Base-by-base conservation (phyloP, 257 asterid genomes). In the Ophiorrhiza pumila region DNA sequence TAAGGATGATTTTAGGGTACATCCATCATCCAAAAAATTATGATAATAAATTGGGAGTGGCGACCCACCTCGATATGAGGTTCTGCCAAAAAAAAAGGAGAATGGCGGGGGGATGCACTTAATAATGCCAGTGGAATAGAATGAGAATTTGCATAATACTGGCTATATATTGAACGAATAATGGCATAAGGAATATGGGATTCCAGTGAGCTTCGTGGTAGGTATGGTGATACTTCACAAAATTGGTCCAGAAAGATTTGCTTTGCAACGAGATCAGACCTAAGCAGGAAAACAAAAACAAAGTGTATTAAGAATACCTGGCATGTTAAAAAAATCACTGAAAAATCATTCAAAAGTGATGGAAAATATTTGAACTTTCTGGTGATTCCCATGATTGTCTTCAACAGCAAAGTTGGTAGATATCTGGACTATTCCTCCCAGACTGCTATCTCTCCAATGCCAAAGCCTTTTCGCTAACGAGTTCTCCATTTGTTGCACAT, bases 181-280 rank as follows among this genome's bases (percentile, higher is more conserved):
- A 87, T 90, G 73, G 95, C 78, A 53, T 87, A 92, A 23, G 99
- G 99, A 69, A 95, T 80, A 39, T 87, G 90, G 7, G 90, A 78
- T 76, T 95, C 99, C 84, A 95, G 79, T 12, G 88, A 60, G 87
- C 98, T 95, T 82, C 98, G 82, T 15, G 98, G 93, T 31, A 95
- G 72, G 81, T 83, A 89, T 12, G 96, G 95, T 7, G 98, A 92
- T 71, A 95, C 76, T 68, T 89, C 99, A 49, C 98, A 90, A 66
- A 95, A 70, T 78, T 92, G 98, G 74, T 95, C 98, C 42, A 92
- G 96, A 76, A 92, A 95, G 70, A 95, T 90, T 76, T 92, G 91
- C 90, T 95, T 92, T 25, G 96, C 95, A 11, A 85, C 89, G 11
- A 95, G 87, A 79, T 84, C 87, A 76, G 96, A 90, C 78, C 98